Percentiles rank a stretch among this genome's conserved stretches.
phyloP scores from a whole-genome alignment of 1,139 yeast species.

The Scheffersomyces segobiensis region DNA sequence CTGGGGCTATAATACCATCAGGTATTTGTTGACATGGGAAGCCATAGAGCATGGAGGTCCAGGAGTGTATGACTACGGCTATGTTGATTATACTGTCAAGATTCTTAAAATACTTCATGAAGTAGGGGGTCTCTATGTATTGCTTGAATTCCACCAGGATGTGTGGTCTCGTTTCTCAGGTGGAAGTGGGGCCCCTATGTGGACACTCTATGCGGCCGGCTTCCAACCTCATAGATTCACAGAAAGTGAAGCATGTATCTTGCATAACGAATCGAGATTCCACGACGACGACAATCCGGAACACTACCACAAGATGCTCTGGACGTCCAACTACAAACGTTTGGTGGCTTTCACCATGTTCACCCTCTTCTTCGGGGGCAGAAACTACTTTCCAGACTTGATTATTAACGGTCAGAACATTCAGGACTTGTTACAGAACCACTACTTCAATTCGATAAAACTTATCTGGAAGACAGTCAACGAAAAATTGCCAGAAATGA shows the following conservation, averaged over 20 bases:
- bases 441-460: slow-evolving; percentile 56
- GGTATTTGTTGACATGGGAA: slow-evolving; percentile 88
- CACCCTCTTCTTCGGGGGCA: slow-evolving; percentile 82
- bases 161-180: slow-evolving; percentile 91
- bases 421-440: slow-evolving; percentile 72
- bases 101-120: slow-evolving; percentile 58
- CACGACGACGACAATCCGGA: slow-evolving; percentile 30
- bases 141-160: slow-evolving; percentile 90
- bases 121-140: slow-evolving; percentile 76
- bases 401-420: slow-evolving; percentile 69
- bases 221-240: slow-evolving; percentile 71
- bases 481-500: slow-evolving; percentile 50
- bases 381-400: slow-evolving; percentile 68
- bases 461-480: slow-evolving; percentile 55
- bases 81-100: slow-evolving; percentile 66
- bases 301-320: slow-evolving; percentile 78
- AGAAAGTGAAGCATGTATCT: slow-evolving; percentile 68
- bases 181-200: slow-evolving; percentile 95
- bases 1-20: slow-evolving; percentile 79
- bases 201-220: slow-evolving; percentile 97
- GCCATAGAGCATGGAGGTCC: slow-evolving; percentile 91
- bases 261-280: slow-evolving; percentile 57
- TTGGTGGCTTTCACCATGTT: slow-evolving; percentile 82
- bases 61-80: slow-evolving; percentile 76
- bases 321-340: slow-evolving; percentile 87